Conservation (phyloP, 805 yeast genomes). For the Sporopachydermia quercuum region DNA sequence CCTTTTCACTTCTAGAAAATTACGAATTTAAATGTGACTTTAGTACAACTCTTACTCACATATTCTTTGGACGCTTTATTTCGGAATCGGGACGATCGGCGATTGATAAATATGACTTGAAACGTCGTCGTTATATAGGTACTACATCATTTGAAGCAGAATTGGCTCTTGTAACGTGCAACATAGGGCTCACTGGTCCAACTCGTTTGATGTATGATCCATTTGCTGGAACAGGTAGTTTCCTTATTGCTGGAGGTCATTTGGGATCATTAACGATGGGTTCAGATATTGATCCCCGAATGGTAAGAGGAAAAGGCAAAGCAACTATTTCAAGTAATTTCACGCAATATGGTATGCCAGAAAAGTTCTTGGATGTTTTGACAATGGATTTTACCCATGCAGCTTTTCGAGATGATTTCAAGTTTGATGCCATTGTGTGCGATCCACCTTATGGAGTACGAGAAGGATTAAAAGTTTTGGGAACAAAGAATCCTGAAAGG, state of each 20-base stretch:
- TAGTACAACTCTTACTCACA: slow-evolving; percentile 33
- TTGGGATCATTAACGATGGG: slow-evolving; percentile 75
- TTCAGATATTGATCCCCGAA: slow-evolving; percentile 79
- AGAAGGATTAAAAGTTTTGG: slow-evolving; percentile 88
- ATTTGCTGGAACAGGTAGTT: slow-evolving; percentile 93
- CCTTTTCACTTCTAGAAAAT: slow-evolving; percentile 62
- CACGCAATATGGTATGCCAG: slow-evolving; percentile 48
- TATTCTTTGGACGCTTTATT: slow-evolving; percentile 69
- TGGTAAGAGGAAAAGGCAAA: slow-evolving; percentile 51
- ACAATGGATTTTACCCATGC: slow-evolving; percentile 94
- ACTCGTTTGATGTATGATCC: slow-evolving; percentile 79
- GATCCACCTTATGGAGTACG: slow-evolving; percentile 98
- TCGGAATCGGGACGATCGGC: slow-evolving; percentile 50
- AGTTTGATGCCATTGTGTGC: slow-evolving; percentile 71
- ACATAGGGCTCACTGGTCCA: slow-evolving; percentile 58
- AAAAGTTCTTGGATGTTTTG: slow-evolving; percentile 53
- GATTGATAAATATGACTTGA: slow-evolving; percentile 68
- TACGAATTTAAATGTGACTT: slow-evolving; percentile 33
- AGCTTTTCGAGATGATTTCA: slow-evolving; percentile 48
- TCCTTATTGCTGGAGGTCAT: slow-evolving; percentile 73
- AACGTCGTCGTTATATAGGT: slow-evolving; percentile 76
- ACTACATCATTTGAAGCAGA: slow-evolving; percentile 97
- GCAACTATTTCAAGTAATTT: slow-evolving; percentile 45
- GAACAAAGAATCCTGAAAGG: slow-evolving; percentile 56
- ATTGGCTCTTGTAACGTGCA: slow-evolving; percentile 72